These are phyloP conservation scores for Rhododendron ferrugineum DNA, from an alignment of 148 eudicot species.

Conservation along the genomic window DNA sequence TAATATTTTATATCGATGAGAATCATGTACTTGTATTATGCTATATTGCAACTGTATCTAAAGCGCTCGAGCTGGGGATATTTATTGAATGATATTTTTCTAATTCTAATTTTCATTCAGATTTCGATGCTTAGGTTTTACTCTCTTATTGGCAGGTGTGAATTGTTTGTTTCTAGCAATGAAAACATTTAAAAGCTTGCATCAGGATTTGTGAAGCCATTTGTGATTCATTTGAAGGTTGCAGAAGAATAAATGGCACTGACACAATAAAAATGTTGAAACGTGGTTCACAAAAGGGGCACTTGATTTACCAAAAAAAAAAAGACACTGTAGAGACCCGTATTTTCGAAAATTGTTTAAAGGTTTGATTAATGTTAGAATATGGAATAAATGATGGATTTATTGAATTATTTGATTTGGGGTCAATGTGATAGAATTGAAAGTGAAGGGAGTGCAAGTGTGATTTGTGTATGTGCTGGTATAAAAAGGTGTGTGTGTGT, in stretches of 20 bases:
- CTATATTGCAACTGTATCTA: slow-evolving; percentile 30
- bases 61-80: slow-evolving; percentile 58
- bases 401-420: no score
- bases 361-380: no score
- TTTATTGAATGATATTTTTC: not conserved
- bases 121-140: slow-evolving; percentile 4
- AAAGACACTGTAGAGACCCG: no score
- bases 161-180: slow-evolving; percentile 73
- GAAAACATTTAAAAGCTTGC: slow-evolving; percentile 79
- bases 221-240: slow-evolving; percentile 67
- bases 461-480: no score
- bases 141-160: slow-evolving; percentile 50
- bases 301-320: slow-evolving; percentile 63
- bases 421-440: no score
- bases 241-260: slow-evolving; percentile 77
- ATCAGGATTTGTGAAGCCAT: slow-evolving; percentile 81
- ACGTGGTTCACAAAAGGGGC: slow-evolving; percentile 40
- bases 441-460: no score
- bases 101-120: not conserved
- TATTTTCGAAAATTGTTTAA: no score
- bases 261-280: slow-evolving; percentile 30
- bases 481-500: no score
- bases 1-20: no score
- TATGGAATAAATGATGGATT: no score
- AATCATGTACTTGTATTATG: no score